phyloP scores from a whole-genome alignment of 148 eudicot genomes.

The Hydrangea macrophylla region DNA sequence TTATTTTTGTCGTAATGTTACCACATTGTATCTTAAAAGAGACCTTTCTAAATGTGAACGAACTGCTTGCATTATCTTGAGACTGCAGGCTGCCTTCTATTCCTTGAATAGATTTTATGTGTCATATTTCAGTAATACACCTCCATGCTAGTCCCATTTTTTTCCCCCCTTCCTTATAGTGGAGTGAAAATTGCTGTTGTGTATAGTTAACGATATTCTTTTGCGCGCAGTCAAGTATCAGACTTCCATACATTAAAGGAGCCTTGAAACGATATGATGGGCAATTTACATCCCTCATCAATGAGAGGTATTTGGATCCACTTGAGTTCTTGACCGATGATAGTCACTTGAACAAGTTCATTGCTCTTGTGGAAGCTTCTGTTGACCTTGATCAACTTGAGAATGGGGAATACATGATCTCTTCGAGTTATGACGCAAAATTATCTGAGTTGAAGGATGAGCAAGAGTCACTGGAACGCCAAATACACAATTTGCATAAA shows the following conservation, averaged over 20 bases:
- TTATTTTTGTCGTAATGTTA: neutral
- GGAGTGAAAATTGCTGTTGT: neutral
- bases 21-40: neutral
- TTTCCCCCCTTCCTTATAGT: neutral
- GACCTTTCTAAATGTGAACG: neutral
- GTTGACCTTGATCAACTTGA: constrained; percentile 96
- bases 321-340: constrained; percentile 69
- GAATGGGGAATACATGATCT: constrained; percentile 97
- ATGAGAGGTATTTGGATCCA: constrained; percentile 66
- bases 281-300: constrained; percentile 62
- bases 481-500: constrained; percentile 69
- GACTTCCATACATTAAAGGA: constrained; percentile 78
- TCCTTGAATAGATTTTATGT: neutral
- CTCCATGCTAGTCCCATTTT: neutral
- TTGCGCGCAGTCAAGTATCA: constrained; percentile 76
- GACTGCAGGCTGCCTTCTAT: constrained; percentile 1
- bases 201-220: constrained; percentile 8
- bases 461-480: constrained; percentile 66
- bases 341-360: constrained; percentile 76
- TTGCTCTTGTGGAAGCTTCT: constrained; percentile 86
- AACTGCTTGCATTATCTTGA: neutral
- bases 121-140: neutral
- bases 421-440: constrained; percentile 70
- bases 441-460: constrained; percentile 61
- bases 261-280: constrained; percentile 72